Conservation (phyloP, 371 early-diverging fungal species). For the Mucor racemosus region DNA sequence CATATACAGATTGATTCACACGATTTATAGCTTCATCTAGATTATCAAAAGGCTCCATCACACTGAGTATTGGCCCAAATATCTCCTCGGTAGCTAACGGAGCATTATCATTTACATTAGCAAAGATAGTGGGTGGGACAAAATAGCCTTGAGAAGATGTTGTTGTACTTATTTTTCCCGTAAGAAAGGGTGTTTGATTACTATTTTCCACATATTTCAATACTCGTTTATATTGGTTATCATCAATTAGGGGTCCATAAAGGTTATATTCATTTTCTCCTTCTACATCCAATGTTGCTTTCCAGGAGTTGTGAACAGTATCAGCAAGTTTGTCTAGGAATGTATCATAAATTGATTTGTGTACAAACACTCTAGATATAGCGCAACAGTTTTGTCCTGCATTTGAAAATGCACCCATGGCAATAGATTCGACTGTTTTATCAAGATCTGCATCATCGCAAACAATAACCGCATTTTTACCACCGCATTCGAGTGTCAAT, state of each 20-base stretch:
- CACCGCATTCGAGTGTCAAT: conserved; percentile 87
- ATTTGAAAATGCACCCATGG: conserved; percentile 76
- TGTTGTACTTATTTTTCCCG: conserved; percentile 13
- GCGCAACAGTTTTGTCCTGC: conserved; percentile 91
- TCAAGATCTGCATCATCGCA: conserved; percentile 80
- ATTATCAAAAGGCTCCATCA: conserved; percentile 70
- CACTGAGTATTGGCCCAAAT: conserved; percentile 83
- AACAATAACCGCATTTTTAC: conserved; percentile 86
- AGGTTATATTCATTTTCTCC: conserved; percentile 4
- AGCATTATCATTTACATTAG: conserved; percentile 55
- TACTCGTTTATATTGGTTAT: conserved; percentile 73
- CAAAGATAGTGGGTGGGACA: conserved; percentile 72
- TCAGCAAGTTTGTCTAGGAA: conserved; percentile 65
- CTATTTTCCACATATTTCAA: conserved; percentile 12
- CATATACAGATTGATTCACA: conserved; percentile 79
- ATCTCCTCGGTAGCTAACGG: conserved; percentile 82
- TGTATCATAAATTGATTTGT: conserved; percentile 66
- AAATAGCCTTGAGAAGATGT: conserved; percentile 60
- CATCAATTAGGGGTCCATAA: conserved; percentile 79
- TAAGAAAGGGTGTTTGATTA: conserved; percentile 5
- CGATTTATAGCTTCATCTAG: conserved; percentile 70
- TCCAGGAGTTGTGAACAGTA: conserved; percentile 33
- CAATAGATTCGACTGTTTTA: conserved; percentile 65
- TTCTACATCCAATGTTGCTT: conserved; percentile 10
- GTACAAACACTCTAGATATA: conserved; percentile 77